phyloP scores from a whole-genome alignment of 352 stramenopile species.

The Phytopythium aichiense region DNA sequence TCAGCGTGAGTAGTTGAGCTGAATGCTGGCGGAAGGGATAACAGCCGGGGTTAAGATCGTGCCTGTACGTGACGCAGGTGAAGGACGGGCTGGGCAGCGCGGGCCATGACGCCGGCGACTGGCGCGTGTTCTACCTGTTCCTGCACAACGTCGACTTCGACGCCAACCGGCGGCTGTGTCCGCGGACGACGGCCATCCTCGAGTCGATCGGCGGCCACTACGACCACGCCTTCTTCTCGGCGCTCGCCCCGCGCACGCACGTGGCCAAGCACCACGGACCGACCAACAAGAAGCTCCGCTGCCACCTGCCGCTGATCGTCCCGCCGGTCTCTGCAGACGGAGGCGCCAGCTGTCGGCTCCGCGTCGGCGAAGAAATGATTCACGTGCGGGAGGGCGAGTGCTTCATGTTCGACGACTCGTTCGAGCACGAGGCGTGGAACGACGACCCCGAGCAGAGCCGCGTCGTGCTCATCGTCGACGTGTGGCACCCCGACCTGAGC shows the following conservation, averaged over 20 bases:
- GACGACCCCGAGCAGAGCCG: constrained; percentile 68
- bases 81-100: constrained; percentile 69
- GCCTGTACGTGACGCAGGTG: constrained; percentile 22
- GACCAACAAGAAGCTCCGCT: constrained; percentile 91
- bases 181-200: constrained; percentile 51
- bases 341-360: constrained; percentile 47
- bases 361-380: constrained; percentile 65
- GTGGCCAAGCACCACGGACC: constrained; percentile 81
- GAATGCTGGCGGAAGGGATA: neutral
- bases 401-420: constrained; percentile 98
- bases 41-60: neutral
- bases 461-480: constrained; percentile 93
- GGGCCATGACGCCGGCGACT: constrained; percentile 77
- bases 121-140: constrained; percentile 88
- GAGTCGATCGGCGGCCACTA: constrained; percentile 63
- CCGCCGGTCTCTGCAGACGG: constrained; percentile 15
- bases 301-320: constrained; percentile 84
- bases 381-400: constrained; percentile 86
- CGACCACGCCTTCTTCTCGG: constrained; percentile 87
- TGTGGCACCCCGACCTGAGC: constrained; percentile 94
- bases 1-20: constrained; percentile 21
- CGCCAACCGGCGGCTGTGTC: constrained; percentile 63
- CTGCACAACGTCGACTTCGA: constrained; percentile 85
- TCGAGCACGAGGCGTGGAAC: constrained; percentile 99
- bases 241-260: constrained; percentile 73